phyloP scores from a whole-genome alignment of 2,329 filamentous ascomycete species.

The Monosporascus cannonballus region DNA sequence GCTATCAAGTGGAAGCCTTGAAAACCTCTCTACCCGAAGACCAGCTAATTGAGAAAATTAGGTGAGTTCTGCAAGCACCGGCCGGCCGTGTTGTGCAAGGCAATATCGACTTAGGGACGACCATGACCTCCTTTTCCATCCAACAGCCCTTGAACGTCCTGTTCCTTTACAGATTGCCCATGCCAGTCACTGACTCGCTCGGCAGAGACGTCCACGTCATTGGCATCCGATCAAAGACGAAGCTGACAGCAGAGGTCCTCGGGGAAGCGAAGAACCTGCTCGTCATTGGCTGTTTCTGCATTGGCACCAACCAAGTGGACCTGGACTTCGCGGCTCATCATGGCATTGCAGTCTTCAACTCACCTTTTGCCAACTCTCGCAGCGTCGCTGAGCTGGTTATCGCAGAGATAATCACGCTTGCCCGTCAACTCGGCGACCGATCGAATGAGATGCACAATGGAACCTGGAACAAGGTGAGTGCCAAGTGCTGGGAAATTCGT shows the following conservation, averaged over 20 bases:
- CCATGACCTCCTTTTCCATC: background rate
- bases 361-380: slow-evolving; percentile 95
- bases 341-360: slow-evolving; percentile 98
- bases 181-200: slow-evolving; percentile 10
- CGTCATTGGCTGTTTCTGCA: slow-evolving; percentile 97
- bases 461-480: slow-evolving; percentile 96
- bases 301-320: slow-evolving; percentile 94
- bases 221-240: slow-evolving; percentile 96
- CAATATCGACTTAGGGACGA: no score
- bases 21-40: slow-evolving; percentile 90
- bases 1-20: slow-evolving; percentile 90
- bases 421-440: slow-evolving; percentile 87
- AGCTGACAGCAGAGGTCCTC: slow-evolving; percentile 79
- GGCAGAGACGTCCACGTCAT: slow-evolving; percentile 89
- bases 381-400: slow-evolving; percentile 96
- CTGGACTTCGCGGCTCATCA: slow-evolving; percentile 74
- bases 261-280: slow-evolving; percentile 88
- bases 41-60: slow-evolving; percentile 93
- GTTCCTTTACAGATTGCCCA: background rate
- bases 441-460: slow-evolving; percentile 91
- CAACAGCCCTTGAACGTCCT: background rate
- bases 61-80: slow-evolving; percentile 43
- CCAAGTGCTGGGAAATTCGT: slow-evolving; percentile 94
- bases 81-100: background rate
- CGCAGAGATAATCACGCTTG: slow-evolving; percentile 83